Percentiles rank a stretch among this genome's conserved stretches.
phyloP scores from a whole-genome alignment of 495 filamentous ascomycete species.

The Neurospora sp. region DNA sequence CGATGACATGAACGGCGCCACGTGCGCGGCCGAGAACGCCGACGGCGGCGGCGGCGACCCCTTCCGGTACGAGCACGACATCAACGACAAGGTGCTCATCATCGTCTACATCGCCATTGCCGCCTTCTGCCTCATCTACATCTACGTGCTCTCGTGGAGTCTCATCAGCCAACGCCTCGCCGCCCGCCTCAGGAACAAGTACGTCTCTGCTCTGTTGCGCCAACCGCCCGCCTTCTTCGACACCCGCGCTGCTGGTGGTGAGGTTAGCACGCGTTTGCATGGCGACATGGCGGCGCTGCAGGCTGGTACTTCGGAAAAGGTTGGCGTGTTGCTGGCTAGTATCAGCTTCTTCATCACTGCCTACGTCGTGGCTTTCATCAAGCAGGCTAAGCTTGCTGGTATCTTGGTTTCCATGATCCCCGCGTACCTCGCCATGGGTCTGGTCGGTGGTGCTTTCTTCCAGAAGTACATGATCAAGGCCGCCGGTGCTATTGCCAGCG shows the following conservation, averaged over 20 bases:
- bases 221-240: slow-evolving; percentile 57
- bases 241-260: slow-evolving; percentile 35
- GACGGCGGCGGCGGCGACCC: slow-evolving; percentile 12
- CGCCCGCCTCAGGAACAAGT: slow-evolving; percentile 48
- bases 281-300: slow-evolving; percentile 50
- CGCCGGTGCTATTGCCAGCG: slow-evolving; percentile 39
- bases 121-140: slow-evolving; percentile 49
- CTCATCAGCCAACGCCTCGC: slow-evolving; percentile 50
- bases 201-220: slow-evolving; percentile 45
- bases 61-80: slow-evolving; percentile 27
- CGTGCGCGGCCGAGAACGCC: slow-evolving; percentile 29
- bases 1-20: slow-evolving; percentile 50
- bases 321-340: slow-evolving; percentile 47
- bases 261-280: slow-evolving; percentile 50
- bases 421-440: slow-evolving; percentile 52
- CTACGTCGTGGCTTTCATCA: slow-evolving; percentile 55
- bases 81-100: slow-evolving; percentile 47
- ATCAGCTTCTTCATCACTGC: slow-evolving; percentile 51
- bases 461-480: slow-evolving; percentile 44
- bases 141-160: slow-evolving; percentile 46
- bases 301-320: slow-evolving; percentile 55
- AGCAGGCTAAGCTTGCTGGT: slow-evolving; percentile 39
- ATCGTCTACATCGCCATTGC: slow-evolving; percentile 54
- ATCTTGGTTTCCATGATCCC: slow-evolving; percentile 52
- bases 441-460: slow-evolving; percentile 48